Base-by-base conservation (phyloP, 2,329 filamentous ascomycete species). In the Scedosporium aurantiacum region DNA sequence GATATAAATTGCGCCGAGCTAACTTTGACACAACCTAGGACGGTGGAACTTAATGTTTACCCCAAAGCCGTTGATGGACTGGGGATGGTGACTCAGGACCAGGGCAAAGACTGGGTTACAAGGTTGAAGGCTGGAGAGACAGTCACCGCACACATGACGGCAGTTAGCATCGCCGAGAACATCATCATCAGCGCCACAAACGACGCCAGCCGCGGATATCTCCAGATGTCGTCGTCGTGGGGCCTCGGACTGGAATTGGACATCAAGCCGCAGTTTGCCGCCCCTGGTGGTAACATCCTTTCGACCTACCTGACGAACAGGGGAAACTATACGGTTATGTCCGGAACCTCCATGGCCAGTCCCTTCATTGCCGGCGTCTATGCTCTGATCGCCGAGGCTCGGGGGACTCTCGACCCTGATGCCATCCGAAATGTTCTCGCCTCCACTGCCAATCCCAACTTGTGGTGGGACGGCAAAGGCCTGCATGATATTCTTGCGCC, bases 311-410 rank as follows among this genome's bases (percentile, higher is more conserved):
- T 80, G 0, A 63, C 67, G 3, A 70, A 70, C 4, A 68, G 73
- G 45, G 79, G 79, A 23, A 71, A 72, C 32, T 86, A 84, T 60
- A 77, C 76, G 21, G 76, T 84, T 1, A 70, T 77, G 28, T 83
- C 75, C 32, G 82, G 82, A 10, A 85, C 82, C 0, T 85, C 82
- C 1, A 86, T 87, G 84, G 78, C 83, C 2, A 79, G 78, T 41
- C 82, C 83, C 4, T 75, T 82, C 14, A 73, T 78, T 4, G 81
- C 82, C 4, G 84, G 75, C 37, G 77, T 83, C 60, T 75, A 78
- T 45, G 82, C 82, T 1, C 75, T 86, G 43, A 70, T 85, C 62
- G 77, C 76, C 45, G 74, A 82, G 62, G 78, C 76, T 16, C 77
- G 79, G 37, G 77, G 78, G 18, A 80, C 74, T 28, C 74, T 78